These are phyloP conservation scores for Suzukiozyma palmioleophila DNA, from an alignment of 1,139 yeast genomes.

Conservation along the genomic window DNA sequence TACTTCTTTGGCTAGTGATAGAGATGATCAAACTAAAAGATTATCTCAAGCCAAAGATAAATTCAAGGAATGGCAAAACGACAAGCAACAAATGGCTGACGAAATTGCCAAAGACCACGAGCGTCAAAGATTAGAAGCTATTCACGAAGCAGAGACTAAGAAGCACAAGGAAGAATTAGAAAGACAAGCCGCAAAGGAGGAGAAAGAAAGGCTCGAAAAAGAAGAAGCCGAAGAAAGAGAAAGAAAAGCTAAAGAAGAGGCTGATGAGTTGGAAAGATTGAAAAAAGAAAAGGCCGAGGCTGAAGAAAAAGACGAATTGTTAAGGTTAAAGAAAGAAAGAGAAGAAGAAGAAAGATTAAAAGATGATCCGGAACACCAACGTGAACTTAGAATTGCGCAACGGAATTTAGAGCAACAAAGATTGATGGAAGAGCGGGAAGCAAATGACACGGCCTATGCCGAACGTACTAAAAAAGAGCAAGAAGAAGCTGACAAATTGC, in stretches of 20 bases:
- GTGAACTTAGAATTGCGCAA: slow-evolving; percentile 20
- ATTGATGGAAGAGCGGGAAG: slow-evolving; percentile 23
- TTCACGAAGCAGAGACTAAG: slow-evolving; percentile 45
- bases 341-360: slow-evolving; percentile 19
- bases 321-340: slow-evolving; percentile 7
- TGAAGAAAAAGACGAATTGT: slow-evolving; percentile 9
- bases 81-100: slow-evolving; percentile 38
- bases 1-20: slow-evolving; percentile 34
- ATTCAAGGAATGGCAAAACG: slow-evolving; percentile 39
- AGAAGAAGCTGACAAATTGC: slow-evolving; percentile 21
- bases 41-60: slow-evolving; percentile 42
- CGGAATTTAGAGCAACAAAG: slow-evolving; percentile 26
- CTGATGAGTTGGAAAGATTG: slow-evolving; percentile 12
- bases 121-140: slow-evolving; percentile 43
- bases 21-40: slow-evolving; percentile 31
- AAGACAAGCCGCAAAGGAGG: slow-evolving; percentile 30
- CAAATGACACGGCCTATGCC: slow-evolving; percentile 22
- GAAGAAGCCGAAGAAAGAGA: slow-evolving; percentile 15
- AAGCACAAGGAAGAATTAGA: slow-evolving; percentile 46
- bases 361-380: slow-evolving; percentile 25
- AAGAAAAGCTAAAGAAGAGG: slow-evolving; percentile 14
- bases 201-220: slow-evolving; percentile 26
- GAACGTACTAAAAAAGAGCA: slow-evolving; percentile 25
- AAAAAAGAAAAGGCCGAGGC: slow-evolving; percentile 7
- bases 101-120: slow-evolving; percentile 40